Evolutionary conservation across 495 filamentous ascomycete species (phyloP).

Genomic region (Hyaloscypha bicolor): DNA sequence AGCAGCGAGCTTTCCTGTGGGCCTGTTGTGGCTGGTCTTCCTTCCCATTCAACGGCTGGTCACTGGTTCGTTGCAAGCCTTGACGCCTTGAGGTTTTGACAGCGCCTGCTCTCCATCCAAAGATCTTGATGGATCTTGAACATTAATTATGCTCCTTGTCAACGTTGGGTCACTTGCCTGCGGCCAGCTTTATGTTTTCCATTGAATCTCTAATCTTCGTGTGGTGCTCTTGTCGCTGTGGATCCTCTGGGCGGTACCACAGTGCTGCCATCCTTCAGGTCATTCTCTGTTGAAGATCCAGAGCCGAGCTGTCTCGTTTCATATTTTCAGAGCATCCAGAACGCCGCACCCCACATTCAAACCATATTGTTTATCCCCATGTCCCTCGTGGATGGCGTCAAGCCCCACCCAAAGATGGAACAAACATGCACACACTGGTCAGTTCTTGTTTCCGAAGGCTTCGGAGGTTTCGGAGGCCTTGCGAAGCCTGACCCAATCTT

Average conservation of each 20-base stretch:
- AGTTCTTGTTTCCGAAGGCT: background rate
- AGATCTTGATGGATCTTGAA: background rate
- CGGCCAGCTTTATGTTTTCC: background rate
- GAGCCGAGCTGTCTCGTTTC: background rate
- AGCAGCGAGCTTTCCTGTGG: background rate
- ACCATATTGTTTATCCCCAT: background rate
- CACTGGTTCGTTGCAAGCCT: background rate
- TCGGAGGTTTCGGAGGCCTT: background rate
- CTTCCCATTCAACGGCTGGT: constrained; percentile 7
- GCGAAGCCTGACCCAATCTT: background rate
- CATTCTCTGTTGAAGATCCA: background rate
- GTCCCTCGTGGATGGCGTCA: background rate
- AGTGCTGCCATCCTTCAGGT: background rate
- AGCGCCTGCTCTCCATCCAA: background rate
- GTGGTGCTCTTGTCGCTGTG: constrained; percentile 1
- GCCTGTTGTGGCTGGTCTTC: constrained; percentile 14
- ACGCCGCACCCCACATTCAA: background rate
- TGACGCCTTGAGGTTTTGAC: constrained; percentile 20
- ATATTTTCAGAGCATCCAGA: background rate
- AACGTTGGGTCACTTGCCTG: background rate
- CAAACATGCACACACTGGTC: background rate
- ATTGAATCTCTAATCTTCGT: background rate
- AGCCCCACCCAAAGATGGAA: background rate
- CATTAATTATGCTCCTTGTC: background rate
- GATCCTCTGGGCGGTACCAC: background rate